Percentiles rank a stretch among this genome's conserved stretches.
phyloP scores from a whole-genome alignment of 228 moss, liverwort and hornwort species.

The Sphagnum magellanicum region DNA sequence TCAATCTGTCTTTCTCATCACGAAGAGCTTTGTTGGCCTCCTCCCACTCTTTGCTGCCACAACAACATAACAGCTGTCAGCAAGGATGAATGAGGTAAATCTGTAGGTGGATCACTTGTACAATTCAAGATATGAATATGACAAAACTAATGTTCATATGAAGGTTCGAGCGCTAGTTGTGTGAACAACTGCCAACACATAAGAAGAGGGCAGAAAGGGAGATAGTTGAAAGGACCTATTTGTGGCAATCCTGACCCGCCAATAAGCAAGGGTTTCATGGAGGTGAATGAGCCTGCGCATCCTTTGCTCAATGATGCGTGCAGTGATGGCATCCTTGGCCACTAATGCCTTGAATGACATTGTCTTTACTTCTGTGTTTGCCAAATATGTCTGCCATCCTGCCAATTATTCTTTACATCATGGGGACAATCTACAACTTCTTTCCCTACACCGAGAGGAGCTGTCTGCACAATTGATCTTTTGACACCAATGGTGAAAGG shows the following conservation, averaged over 20 bases:
- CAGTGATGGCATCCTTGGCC: conserved; percentile 57
- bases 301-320: conserved; percentile 76
- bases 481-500: too few species aligned
- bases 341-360: conserved; percentile 69
- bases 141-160: too few species aligned
- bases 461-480: background rate
- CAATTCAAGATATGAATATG: too few species aligned
- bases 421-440: background rate
- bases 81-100: background rate
- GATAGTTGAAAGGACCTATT: conserved; percentile 29
- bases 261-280: conserved; percentile 77
- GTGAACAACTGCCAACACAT: background rate
- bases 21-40: conserved; percentile 27
- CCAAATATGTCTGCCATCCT: conserved; percentile 48
- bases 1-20: conserved; percentile 53
- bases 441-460: background rate
- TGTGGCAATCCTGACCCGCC: conserved; percentile 63
- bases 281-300: conserved; percentile 84
- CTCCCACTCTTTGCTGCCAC: conserved; percentile 56
- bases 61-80: background rate
- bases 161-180: too few species aligned
- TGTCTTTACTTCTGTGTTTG: conserved; percentile 74
- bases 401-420: background rate
- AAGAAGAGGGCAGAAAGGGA: background rate
- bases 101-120: too few species aligned